Conservation (phyloP, 805 yeast genomes). For the Saturnispora sanitii region DNA sequence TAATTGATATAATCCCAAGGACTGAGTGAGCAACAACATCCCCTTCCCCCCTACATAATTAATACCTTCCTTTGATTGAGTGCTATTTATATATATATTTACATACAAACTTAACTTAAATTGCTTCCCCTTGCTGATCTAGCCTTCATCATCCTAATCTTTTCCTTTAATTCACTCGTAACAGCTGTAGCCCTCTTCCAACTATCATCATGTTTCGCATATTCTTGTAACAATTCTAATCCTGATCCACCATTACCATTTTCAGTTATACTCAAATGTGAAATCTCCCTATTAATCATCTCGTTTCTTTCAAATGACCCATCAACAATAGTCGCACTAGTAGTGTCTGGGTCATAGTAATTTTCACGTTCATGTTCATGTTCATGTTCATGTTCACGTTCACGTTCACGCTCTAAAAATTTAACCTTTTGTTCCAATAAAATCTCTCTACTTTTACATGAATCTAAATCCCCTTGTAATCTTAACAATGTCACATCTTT, state of each 20-base stretch:
- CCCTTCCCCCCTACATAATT: no score
- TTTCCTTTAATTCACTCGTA: constrained; percentile 71
- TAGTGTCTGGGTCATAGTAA: neutral
- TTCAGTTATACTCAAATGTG: constrained; percentile 25
- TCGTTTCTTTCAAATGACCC: constrained; percentile 9
- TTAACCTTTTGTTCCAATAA: constrained; percentile 18
- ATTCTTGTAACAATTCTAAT: constrained; percentile 22
- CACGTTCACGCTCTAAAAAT: constrained; percentile 13
- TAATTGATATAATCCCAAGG: constrained; percentile 94
- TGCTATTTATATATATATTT: neutral
- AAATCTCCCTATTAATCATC: constrained; percentile 25
- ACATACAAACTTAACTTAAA: constrained; percentile 1
- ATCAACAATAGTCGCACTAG: neutral
- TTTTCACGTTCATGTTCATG: constrained; percentile 9
- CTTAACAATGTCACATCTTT: constrained; percentile 61
- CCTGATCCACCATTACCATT: no score
- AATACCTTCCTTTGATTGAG: no score
- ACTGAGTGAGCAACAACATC: no score
- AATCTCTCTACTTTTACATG: constrained; percentile 39
- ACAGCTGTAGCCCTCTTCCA: constrained; percentile 91
- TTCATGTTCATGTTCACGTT: constrained; percentile 2
- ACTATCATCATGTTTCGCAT: constrained; percentile 48
- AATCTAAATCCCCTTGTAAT: constrained; percentile 51
- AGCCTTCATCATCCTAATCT: constrained; percentile 85
- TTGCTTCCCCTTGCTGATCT: constrained; percentile 27